phyloP scores from a whole-genome alignment of 352 stramenopile species.

The Phytophthora rubi region DNA sequence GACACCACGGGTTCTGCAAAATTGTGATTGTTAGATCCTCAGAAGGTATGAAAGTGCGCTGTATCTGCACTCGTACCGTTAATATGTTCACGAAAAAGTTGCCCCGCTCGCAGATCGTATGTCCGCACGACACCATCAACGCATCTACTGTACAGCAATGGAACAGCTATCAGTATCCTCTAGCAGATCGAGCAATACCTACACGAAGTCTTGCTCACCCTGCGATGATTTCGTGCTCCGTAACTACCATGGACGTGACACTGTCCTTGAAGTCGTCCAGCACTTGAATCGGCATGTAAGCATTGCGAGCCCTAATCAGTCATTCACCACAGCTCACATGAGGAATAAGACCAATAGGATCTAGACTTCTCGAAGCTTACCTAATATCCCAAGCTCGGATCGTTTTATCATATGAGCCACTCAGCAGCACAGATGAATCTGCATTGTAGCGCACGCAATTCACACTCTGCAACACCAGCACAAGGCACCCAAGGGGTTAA shows the following conservation, averaged over 20 bases:
- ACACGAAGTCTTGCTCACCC: conserved; percentile 41
- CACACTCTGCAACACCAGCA: conserved; percentile 55
- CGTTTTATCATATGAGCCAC: conserved; percentile 90
- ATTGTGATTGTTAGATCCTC: background rate
- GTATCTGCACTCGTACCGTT: conserved; percentile 41
- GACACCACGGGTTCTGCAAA: conserved; percentile 77
- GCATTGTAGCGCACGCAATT: conserved; percentile 87
- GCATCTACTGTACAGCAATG: conserved; percentile 53
- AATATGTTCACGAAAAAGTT: conserved; percentile 76
- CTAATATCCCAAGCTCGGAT: conserved; percentile 80
- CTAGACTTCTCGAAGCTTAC: conserved; percentile 18
- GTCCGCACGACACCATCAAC: conserved; percentile 83
- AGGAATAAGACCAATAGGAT: background rate
- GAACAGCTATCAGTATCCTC: too few species aligned
- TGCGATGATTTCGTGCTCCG: conserved; percentile 82
- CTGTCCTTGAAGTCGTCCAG: conserved; percentile 91
- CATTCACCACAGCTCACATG: background rate
- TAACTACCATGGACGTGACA: conserved; percentile 83
- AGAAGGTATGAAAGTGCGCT: background rate
- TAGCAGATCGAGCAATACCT: background rate
- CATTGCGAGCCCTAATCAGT: conserved; percentile 61
- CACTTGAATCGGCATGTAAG: conserved; percentile 83
- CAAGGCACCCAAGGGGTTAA: background rate
- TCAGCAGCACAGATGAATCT: conserved; percentile 84
- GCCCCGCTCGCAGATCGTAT: conserved; percentile 82